Evolutionary conservation across 2,329 filamentous ascomycete genomes (phyloP).

Genomic region (Stachybotrys echinatus): DNA sequence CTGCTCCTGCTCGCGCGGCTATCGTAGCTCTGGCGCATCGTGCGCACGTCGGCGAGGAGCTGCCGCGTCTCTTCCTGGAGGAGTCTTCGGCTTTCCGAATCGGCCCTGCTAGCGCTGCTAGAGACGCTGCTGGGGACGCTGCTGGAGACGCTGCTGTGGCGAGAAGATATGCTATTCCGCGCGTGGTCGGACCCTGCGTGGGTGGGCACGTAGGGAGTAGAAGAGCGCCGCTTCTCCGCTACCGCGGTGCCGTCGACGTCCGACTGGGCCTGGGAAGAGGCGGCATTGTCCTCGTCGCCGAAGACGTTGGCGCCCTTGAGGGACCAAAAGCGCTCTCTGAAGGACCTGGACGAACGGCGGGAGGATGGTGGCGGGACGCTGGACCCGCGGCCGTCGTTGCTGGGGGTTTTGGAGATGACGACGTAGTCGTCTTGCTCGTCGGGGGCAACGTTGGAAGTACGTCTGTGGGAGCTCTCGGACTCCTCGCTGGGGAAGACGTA

Average conservation of each 20-base stretch:
- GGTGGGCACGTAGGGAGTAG: background rate
- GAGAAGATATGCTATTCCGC: too few relatives aligned
- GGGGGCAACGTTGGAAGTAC: background rate
- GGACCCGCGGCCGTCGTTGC: too few relatives aligned
- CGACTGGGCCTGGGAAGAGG: background rate
- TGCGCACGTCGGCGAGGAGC: background rate
- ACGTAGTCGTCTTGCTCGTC: background rate
- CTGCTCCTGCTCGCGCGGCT: background rate
- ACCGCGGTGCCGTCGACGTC: background rate
- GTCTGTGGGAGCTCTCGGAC: background rate
- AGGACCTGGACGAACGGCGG: background rate
- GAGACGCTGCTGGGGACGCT: background rate
- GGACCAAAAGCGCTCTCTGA: slow-evolving; percentile 1
- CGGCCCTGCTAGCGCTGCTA: background rate
- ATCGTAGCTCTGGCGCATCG: background rate
- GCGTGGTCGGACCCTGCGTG: background rate
- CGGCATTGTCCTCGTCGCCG: background rate
- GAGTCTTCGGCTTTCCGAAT: background rate
- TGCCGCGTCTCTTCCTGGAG: background rate
- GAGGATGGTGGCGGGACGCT: background rate
- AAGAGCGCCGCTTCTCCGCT: background rate
- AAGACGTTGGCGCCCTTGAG: background rate
- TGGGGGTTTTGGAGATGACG: background rate
- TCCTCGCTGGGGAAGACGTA: background rate
- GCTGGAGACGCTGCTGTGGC: background rate